These are phyloP conservation scores for Ensete ventricosum DNA, from an alignment of 176 grass and related monocot species.

Conservation along the genomic window DNA sequence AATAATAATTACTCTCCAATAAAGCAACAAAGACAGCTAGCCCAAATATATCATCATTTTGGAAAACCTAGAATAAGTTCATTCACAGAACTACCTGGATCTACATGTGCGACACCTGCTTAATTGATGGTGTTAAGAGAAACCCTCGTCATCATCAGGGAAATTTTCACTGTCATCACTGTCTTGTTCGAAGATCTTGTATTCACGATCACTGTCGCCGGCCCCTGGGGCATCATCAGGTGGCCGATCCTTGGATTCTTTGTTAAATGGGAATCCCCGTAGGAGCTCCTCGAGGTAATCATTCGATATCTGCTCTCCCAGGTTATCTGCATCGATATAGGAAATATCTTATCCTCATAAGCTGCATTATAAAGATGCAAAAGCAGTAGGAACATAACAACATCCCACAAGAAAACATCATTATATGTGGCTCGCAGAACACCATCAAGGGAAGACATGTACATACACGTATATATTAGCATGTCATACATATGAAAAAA, in stretches of 20 bases:
- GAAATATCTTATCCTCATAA: constrained; percentile 23
- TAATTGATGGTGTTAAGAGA: background rate
- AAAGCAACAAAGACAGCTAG: too few species aligned
- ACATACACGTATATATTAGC: too few species aligned
- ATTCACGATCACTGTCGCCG: constrained; percentile 59
- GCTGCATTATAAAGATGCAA: background rate
- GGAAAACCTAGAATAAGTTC: background rate
- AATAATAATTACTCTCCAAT: too few species aligned
- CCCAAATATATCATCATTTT: too few species aligned
- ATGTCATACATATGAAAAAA: too few species aligned
- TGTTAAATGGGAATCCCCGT: constrained; percentile 45
- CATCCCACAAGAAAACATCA: background rate
- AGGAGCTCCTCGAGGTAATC: constrained; percentile 67
- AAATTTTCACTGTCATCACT: constrained; percentile 46
- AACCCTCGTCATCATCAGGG: constrained; percentile 9
- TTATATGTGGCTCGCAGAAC: background rate
- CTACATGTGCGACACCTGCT: background rate
- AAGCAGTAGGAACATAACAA: background rate
- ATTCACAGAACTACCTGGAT: background rate
- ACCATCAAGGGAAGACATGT: background rate
- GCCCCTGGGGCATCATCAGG: constrained; percentile 12
- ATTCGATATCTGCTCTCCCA: constrained; percentile 45
- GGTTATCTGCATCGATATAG: constrained; percentile 29
- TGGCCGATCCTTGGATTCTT: constrained; percentile 22
- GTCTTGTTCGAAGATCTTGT: constrained; percentile 69